Evolutionary conservation across 352 stramenopile genomes (phyloP).

Genomic region (Phytophthora pini): DNA sequence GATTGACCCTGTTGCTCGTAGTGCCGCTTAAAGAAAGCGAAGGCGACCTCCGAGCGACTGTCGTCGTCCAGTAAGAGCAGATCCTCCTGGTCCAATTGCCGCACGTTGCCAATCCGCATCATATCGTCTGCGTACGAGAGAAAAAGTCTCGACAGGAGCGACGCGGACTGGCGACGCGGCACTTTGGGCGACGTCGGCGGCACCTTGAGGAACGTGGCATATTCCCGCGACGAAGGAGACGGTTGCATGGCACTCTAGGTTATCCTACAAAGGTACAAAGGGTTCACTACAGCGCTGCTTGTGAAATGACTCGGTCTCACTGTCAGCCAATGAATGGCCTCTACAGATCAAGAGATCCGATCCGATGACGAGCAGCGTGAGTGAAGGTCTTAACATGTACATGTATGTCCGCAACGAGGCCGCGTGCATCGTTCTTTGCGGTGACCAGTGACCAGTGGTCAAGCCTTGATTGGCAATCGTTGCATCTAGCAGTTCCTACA

Average conservation of each 20-base stretch:
- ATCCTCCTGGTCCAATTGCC: conserved; percentile 49
- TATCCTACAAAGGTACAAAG: no score
- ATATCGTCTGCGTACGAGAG: conserved; percentile 55
- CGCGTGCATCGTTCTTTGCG: conserved; percentile 1
- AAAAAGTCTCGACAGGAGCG: conserved; percentile 38
- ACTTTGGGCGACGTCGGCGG: no score
- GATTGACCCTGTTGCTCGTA: conserved; percentile 29
- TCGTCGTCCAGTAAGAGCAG: conserved; percentile 48
- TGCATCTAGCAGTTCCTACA: neutral
- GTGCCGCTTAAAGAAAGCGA: conserved; percentile 30
- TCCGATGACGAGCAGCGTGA: neutral
- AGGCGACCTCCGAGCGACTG: conserved; percentile 33
- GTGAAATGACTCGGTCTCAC: no score
- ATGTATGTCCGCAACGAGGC: neutral
- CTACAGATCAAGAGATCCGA: no score
- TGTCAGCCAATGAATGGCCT: no score
- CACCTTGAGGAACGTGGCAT: no score
- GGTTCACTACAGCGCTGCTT: no score
- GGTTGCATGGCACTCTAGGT: no score
- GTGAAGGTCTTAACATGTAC: neutral
- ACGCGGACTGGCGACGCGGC: conserved; percentile 4
- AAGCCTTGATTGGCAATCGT: conserved; percentile 6
- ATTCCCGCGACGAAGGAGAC: no score
- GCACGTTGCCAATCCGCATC: conserved; percentile 48
- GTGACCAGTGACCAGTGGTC: neutral